Conservation (phyloP, 1,139 yeast species). For the Sugiyamaella japonica region DNA sequence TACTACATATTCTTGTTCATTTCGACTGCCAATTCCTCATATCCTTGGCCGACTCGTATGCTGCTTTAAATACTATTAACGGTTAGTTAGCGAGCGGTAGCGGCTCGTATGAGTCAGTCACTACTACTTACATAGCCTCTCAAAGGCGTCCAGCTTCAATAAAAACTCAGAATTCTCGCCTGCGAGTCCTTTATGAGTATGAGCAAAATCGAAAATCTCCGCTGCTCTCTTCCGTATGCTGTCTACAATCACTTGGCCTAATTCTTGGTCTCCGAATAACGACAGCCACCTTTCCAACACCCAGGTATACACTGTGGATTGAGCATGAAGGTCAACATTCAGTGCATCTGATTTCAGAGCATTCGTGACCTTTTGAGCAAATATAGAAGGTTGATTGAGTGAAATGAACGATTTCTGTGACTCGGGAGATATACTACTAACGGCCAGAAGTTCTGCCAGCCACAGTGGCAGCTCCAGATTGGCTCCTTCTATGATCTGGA, state of each 20-base stretch:
- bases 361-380: slow-evolving; percentile 63
- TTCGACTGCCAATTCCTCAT: slow-evolving; percentile 60
- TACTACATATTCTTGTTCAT: neutral
- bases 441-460: slow-evolving; percentile 80
- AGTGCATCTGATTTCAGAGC: slow-evolving; percentile 78
- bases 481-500: slow-evolving; percentile 57
- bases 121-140: slow-evolving; percentile 49
- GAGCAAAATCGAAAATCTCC: slow-evolving; percentile 71
- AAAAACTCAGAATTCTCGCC: slow-evolving; percentile 50
- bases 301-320: slow-evolving; percentile 64
- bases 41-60: slow-evolving; percentile 63
- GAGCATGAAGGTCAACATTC: slow-evolving; percentile 65
- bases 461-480: slow-evolving; percentile 83
- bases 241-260: slow-evolving; percentile 52
- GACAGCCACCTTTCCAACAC: slow-evolving; percentile 74
- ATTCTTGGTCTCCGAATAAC: slow-evolving; percentile 64
- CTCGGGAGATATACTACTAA: slow-evolving; percentile 37
- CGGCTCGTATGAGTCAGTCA: too few relatives aligned
- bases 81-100: slow-evolving; percentile 7
- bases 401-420: slow-evolving; percentile 62
- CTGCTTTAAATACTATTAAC: slow-evolving; percentile 50
- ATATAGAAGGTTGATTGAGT: slow-evolving; percentile 65
- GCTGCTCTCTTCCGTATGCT: slow-evolving; percentile 65
- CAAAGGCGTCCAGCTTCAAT: slow-evolving; percentile 73
- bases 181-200: slow-evolving; percentile 47